Conservation (phyloP, 768 basidiomycete genomes). For the Hemileccinum impolitum region DNA sequence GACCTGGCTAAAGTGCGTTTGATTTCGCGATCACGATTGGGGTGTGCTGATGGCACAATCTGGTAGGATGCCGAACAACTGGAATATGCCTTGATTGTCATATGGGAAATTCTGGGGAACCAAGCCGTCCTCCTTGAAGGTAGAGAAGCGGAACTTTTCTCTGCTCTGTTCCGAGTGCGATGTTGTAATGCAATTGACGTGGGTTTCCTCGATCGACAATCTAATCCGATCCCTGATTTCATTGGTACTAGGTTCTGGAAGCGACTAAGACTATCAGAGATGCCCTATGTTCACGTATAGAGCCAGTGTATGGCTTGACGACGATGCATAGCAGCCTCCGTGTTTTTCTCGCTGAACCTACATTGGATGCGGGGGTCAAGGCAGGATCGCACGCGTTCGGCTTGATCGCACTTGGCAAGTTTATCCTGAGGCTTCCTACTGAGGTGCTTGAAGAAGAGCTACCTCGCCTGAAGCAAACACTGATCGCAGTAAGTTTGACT, state of each 20-base stretch:
- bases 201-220: slow-evolving; percentile 22
- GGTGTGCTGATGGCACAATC: not conserved
- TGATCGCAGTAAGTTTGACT: slow-evolving; percentile 56
- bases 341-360: slow-evolving; percentile 54
- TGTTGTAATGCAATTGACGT: slow-evolving; percentile 73
- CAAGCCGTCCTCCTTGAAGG: slow-evolving; percentile 74
- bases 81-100: slow-evolving; percentile 73
- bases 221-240: not conserved
- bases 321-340: slow-evolving; percentile 75
- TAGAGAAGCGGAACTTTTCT: slow-evolving; percentile 73
- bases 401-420: slow-evolving; percentile 78
- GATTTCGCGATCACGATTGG: not conserved
- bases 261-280: slow-evolving; percentile 83
- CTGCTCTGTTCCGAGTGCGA: slow-evolving; percentile 64
- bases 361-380: slow-evolving; percentile 52
- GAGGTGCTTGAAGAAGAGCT: slow-evolving; percentile 87
- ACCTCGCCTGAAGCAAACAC: slow-evolving; percentile 66
- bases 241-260: slow-evolving; percentile 64
- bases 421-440: slow-evolving; percentile 72
- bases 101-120: slow-evolving; percentile 82
- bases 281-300: slow-evolving; percentile 63
- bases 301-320: slow-evolving; percentile 82
- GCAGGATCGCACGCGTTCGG: slow-evolving; percentile 77
- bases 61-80: slow-evolving; percentile 59
- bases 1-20: slow-evolving; percentile 56